Evolutionary conservation across 495 filamentous ascomycete species (phyloP).

Genomic region (Penicillium longicatenatum): DNA sequence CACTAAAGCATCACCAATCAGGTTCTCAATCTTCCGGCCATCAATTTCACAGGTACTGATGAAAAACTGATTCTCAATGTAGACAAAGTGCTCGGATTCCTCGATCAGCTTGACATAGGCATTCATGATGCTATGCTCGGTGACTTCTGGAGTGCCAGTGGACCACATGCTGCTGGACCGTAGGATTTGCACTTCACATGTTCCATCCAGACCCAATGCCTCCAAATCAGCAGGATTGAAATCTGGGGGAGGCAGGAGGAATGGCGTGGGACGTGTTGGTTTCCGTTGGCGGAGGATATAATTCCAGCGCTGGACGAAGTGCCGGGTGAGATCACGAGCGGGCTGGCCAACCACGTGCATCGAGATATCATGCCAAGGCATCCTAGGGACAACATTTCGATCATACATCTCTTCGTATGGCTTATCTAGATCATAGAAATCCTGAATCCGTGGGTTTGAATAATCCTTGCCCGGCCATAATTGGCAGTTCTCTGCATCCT

Average conservation of each 20-base stretch:
- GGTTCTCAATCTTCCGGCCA: constrained; percentile 83
- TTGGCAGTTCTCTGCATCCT: constrained; percentile 93
- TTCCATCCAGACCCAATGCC: constrained; percentile 82
- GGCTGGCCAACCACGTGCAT: constrained; percentile 99
- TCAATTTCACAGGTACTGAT: constrained; percentile 91
- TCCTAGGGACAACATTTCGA: constrained; percentile 78
- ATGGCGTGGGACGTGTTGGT: constrained; percentile 90
- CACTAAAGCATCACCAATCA: constrained; percentile 93
- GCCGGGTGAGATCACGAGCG: constrained; percentile 87
- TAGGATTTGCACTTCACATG: constrained; percentile 94
- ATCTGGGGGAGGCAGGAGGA: constrained; percentile 90
- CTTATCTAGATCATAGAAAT: constrained; percentile 91
- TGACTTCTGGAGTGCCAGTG: constrained; percentile 76
- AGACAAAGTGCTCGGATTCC: constrained; percentile 94
- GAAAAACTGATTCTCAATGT: constrained; percentile 99
- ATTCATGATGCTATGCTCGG: constrained; percentile 92
- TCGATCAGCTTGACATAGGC: constrained; percentile 95
- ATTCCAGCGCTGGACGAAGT: constrained; percentile 99
- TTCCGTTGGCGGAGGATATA: constrained; percentile 93
- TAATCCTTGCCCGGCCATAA: constrained; percentile 99
- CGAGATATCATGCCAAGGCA: constrained; percentile 98
- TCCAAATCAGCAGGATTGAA: constrained; percentile 84
- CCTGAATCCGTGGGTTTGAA: constrained; percentile 91
- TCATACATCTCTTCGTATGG: constrained; percentile 99
- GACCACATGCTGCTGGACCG: constrained; percentile 92